phyloP scores from a whole-genome alignment of 129 eudicot genomes.

The Glebionis coronaria region DNA sequence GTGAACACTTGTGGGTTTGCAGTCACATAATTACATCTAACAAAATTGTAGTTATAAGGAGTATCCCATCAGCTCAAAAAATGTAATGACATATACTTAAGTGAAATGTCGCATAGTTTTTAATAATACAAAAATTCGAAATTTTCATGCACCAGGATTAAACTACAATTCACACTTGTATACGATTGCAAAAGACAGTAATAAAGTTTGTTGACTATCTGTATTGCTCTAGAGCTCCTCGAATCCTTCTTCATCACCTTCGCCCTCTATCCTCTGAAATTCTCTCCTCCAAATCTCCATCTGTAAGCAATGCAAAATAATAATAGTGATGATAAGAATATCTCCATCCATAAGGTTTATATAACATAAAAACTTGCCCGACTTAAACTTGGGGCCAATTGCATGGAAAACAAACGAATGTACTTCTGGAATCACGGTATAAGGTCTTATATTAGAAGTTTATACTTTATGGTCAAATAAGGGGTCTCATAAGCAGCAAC shows the following conservation, averaged over 20 bases:
- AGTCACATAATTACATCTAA: neutral
- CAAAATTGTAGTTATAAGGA: neutral
- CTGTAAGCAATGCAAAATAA: constrained; percentile 27
- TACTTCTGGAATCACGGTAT: neutral
- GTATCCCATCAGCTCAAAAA: neutral
- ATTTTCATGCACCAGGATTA: neutral
- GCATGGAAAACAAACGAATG: neutral
- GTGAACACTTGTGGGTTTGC: neutral
- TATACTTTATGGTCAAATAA: neutral
- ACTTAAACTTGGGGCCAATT: neutral
- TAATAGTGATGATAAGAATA: too few relatives aligned
- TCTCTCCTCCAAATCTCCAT: constrained; percentile 93
- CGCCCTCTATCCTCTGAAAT: constrained; percentile 80
- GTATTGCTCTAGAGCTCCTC: constrained; percentile 68
- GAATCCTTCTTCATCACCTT: constrained; percentile 93
- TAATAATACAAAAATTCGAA: neutral
- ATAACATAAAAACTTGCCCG: neutral
- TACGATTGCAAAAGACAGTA: neutral
- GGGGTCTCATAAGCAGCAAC: too few relatives aligned
- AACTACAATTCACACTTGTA: neutral
- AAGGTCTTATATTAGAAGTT: neutral
- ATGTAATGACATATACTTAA: neutral
- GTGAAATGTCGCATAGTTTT: neutral
- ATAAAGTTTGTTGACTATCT: neutral
- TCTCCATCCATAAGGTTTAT: neutral